These are phyloP conservation scores for Logfia minima DNA, from an alignment of 129 eudicot species.

Conservation along the genomic window DNA sequence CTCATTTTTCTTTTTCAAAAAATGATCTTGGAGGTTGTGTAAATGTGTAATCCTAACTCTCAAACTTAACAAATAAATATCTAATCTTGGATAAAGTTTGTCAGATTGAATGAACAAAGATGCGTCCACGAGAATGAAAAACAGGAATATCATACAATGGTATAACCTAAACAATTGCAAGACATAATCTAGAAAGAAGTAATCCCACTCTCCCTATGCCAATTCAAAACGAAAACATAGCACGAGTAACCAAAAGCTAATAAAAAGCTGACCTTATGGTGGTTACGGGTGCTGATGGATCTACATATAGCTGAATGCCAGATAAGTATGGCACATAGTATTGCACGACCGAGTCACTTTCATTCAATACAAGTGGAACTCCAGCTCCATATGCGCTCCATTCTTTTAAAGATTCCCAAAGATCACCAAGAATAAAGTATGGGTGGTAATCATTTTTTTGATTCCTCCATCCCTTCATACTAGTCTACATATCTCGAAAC, in stretches of 20 bases:
- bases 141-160: background rate
- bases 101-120: background rate
- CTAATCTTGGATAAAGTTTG: background rate
- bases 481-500: slow-evolving; percentile 51
- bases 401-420: slow-evolving; percentile 92
- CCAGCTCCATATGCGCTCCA: slow-evolving; percentile 99
- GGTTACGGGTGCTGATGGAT: slow-evolving; percentile 56
- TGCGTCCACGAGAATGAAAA: background rate
- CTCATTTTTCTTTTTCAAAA: too few species aligned
- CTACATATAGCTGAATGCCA: slow-evolving; percentile 84
- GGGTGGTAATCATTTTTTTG: slow-evolving; percentile 51
- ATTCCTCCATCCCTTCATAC: slow-evolving; percentile 59
- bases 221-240: background rate
- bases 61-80: too few species aligned
- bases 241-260: slow-evolving; percentile 2
- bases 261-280: slow-evolving; percentile 48
- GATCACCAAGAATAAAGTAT: slow-evolving; percentile 81
- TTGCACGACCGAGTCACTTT: slow-evolving; percentile 82
- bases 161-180: background rate
- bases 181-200: background rate
- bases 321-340: slow-evolving; percentile 93
- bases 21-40: too few species aligned
- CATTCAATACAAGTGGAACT: slow-evolving; percentile 81
- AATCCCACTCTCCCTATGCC: background rate
- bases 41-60: too few species aligned